Evolutionary conservation across 352 stramenopile genomes (phyloP).

Genomic region (Elongisporangium anandrum): DNA sequence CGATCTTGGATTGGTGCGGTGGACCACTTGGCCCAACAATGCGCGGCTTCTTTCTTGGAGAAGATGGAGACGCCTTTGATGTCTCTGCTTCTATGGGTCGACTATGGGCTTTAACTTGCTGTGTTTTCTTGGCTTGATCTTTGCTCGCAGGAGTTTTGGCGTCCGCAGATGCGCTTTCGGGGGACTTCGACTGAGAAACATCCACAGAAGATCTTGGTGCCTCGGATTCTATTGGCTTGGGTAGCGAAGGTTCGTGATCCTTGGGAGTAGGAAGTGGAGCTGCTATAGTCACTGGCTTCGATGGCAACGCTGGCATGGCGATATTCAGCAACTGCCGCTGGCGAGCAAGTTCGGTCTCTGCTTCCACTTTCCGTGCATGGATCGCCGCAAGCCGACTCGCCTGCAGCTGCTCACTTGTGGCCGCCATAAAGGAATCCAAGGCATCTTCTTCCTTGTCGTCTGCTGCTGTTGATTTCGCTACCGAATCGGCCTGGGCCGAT

Average conservation of each 20-base stretch:
- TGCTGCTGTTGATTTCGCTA: conserved; percentile 2
- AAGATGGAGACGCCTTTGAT: background rate
- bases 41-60: conserved; percentile 29
- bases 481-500: conserved; percentile 7
- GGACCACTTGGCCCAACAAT: conserved; percentile 24
- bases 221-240: conserved; percentile 3
- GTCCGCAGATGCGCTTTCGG: background rate
- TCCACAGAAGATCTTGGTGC: background rate
- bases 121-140: background rate
- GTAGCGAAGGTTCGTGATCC: too few species aligned
- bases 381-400: conserved; percentile 24
- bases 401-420: conserved; percentile 45
- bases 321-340: conserved; percentile 47
- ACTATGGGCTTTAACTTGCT: conserved; percentile 2
- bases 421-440: conserved; percentile 67
- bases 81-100: background rate
- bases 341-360: conserved; percentile 36
- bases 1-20: conserved; percentile 2
- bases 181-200: too few species aligned
- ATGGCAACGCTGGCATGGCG: conserved; percentile 46
- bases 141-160: conserved; percentile 4
- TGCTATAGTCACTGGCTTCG: conserved; percentile 15
- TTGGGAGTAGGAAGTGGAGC: background rate
- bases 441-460: conserved; percentile 37
- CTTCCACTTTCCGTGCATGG: conserved; percentile 12